These are phyloP conservation scores for Nepenthes mirabilis DNA, from an alignment of 148 eudicot species.

Conservation along the genomic window DNA sequence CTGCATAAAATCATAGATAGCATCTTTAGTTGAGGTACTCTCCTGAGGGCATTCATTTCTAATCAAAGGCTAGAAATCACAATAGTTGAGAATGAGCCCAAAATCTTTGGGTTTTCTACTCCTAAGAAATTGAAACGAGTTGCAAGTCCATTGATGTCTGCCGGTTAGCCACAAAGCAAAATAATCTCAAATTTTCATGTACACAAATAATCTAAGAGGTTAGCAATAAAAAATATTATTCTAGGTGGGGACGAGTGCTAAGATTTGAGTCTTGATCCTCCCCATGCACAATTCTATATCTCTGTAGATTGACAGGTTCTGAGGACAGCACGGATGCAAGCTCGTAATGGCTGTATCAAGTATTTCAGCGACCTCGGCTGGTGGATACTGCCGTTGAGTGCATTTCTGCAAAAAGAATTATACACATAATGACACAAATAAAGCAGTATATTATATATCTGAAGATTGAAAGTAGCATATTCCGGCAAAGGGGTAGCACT, in stretches of 20 bases:
- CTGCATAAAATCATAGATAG: no score
- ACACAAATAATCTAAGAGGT: constrained; percentile 6
- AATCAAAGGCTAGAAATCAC: no score
- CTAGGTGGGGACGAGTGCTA: constrained; percentile 67
- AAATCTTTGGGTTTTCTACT: no score
- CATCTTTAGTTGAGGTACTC: no score
- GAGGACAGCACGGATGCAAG: constrained; percentile 63
- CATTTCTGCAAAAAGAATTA: constrained; percentile 47
- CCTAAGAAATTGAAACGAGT: no score
- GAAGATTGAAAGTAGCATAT: no score
- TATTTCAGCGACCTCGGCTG: constrained; percentile 71
- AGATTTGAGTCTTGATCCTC: constrained; percentile 63
- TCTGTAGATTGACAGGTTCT: constrained; percentile 52
- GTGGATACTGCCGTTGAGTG: constrained; percentile 74
- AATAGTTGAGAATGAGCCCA: no score
- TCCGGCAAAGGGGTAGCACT: no score
- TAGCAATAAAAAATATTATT: neutral
- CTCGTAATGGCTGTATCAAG: constrained; percentile 67
- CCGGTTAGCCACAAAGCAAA: neutral
- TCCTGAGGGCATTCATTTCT: no score
- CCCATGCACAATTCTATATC: constrained; percentile 88
- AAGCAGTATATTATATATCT: neutral
- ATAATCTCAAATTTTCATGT: constrained; percentile 5
- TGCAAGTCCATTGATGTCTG: neutral
- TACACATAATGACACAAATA: neutral